Evolutionary conservation across 352 stramenopile genomes (phyloP), one percentile per base, ranked within the genome.

Genomic region (Phytopythium litorale): DNA sequence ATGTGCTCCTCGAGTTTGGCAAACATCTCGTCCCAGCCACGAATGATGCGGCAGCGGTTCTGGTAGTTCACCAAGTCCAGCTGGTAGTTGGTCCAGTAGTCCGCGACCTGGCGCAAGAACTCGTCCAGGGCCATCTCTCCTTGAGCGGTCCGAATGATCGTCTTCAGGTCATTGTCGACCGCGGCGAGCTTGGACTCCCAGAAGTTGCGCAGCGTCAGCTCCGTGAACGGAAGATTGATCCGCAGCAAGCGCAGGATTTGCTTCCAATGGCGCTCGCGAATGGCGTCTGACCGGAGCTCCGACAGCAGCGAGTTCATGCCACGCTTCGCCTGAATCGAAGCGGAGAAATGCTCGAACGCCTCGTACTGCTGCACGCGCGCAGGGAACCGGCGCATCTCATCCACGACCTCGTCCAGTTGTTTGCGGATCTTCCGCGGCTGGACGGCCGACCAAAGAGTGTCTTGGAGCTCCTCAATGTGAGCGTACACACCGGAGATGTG

Each of bases 101-200:
- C 88, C 7, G 87, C 79, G 15, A 98, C 97, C 78, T 99, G 94
- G 15, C 80, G 81, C 32, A 99, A 76, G 69, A 99, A 99, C 62
- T 99, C 88, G 72, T 99, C 98, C 32, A 99, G 87, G 3, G 98
- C 98, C 92, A 99, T 99, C 87, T 99, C 98, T 46, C 98, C 98
- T 75, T 99, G 98, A 56, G 98, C 98, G 4, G 96, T 95, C 38
- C 93, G 93, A 56, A 99, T 96, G 60, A 99, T 97, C 58, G 99
- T 88, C 51, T 89, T 91, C 18, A 99, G 89, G 63, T 98, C 89
- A 56, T 98, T 97, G 69, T 98, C 97, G 46, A 94, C 87, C 2
- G 87, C 72, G 16, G 96, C 79, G 15, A 99, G 68, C 7, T 96
- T 90, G 52, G 96, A 94, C 43, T 99, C 96, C 98, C 97, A 99